Evolutionary conservation across 768 basidiomycete species (phyloP).

Genomic region (Pholiota microspora): DNA sequence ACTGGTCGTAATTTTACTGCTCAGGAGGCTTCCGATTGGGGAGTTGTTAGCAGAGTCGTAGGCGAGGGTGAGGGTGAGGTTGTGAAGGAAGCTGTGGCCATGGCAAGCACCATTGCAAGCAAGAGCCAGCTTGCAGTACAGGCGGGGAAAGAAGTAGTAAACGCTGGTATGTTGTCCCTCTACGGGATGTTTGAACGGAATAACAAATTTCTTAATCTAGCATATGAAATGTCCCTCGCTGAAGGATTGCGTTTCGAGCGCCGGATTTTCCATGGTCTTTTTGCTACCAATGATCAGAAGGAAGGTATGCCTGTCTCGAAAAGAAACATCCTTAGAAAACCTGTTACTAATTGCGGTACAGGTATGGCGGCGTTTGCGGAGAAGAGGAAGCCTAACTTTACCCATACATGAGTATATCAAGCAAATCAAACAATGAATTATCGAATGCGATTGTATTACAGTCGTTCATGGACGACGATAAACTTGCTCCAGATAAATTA

Average conservation of each 20-base stretch:
- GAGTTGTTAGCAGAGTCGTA: constrained; percentile 82
- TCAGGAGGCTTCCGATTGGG: constrained; percentile 82
- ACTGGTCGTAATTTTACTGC: constrained; percentile 85
- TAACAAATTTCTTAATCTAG: constrained; percentile 32
- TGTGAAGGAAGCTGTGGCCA: constrained; percentile 80
- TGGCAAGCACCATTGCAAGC: constrained; percentile 76
- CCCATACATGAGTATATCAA: constrained; percentile 41
- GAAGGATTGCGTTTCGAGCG: constrained; percentile 89
- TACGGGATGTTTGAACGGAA: not conserved
- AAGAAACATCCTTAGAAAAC: constrained; percentile 5
- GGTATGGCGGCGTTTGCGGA: constrained; percentile 95
- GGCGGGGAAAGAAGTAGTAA: constrained; percentile 92
- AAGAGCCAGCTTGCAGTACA: constrained; percentile 83
- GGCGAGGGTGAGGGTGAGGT: constrained; percentile 74
- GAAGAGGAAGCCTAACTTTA: constrained; percentile 87
- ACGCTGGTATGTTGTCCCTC: constrained; percentile 55
- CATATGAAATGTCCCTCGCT: constrained; percentile 75
- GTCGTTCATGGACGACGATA: too few species aligned
- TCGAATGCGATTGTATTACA: too few species aligned
- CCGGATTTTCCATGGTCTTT: constrained; percentile 85
- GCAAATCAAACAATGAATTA: not conserved
- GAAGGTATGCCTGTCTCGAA: constrained; percentile 59
- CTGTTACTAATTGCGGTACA: constrained; percentile 27
- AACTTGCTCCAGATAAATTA: too few species aligned
- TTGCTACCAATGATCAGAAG: constrained; percentile 94